Base-by-base conservation (phyloP, 768 basidiomycete species). In the Kwoniella pini region DNA sequence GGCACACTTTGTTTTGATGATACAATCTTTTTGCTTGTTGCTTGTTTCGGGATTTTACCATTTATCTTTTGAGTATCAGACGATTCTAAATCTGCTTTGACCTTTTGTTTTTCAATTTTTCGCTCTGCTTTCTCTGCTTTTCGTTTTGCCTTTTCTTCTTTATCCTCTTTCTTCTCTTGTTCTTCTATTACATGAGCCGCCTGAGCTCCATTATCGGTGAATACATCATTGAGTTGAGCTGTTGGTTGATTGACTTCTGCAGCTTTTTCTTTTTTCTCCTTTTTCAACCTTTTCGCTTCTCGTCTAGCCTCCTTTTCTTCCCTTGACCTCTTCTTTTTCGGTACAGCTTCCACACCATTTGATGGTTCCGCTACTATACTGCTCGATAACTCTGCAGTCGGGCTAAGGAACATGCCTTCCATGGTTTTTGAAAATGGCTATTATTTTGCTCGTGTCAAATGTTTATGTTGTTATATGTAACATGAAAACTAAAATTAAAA, bases 241-340 rank as follows among this genome's bases (percentile, higher is more conserved):
- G 27, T n/a, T 7, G 52, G 38, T 53, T n/a, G 21, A 39, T 3
- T 19, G 17, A 19, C 11, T 1, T 0, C 19, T 7, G 7, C 5
- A 4, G 15, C 15, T 17, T 5, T 6, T 13, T 27, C 48, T n/a
- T 33, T 13, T n/a, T 46, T 50, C 6, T 36, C 55, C 45, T 39
- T 57, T 24, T 48, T 57, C 17, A 36, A 27, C 45, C 19, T 57
- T 27, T 55, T 55, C 10, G 45, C 30, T 36, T 57, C 58, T 36
- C 36, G 26, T 22, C 43, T 52, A 26, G 31, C 40, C 15, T 54
- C 44, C 17, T 57, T 48, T 28, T 62, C 59, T 19, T 55, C 54
- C 9, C 60, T 17, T 19, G 48, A 44, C 26, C 46, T 19, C 17
- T 62, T 62, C 24, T 44, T 54, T 31, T 45, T 38, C 2, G n/a